Conservation (phyloP, 164 flowering plant species). For the Magnolia changhungtana region DNA sequence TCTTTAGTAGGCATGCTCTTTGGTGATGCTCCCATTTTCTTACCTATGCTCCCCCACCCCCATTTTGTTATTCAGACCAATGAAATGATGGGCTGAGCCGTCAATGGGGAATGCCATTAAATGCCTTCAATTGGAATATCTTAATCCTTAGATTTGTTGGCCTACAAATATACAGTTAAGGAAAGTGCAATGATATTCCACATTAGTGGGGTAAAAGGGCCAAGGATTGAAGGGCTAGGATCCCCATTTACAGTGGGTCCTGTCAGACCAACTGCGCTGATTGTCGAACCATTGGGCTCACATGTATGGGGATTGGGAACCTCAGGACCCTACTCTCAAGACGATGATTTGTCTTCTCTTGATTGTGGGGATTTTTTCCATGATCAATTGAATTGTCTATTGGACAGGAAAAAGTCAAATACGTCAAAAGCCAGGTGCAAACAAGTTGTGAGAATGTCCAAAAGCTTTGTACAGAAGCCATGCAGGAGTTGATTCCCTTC, state of each 20-base stretch:
- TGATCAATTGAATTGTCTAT: neutral
- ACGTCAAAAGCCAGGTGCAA: slow-evolving; percentile 69
- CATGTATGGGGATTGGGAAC: neutral
- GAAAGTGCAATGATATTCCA: no score
- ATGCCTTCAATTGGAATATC: neutral
- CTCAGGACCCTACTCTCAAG: no score
- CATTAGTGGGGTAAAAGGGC: no score
- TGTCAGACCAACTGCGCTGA: neutral
- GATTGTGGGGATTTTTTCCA: neutral
- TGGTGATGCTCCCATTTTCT: neutral
- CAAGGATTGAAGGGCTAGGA: neutral
- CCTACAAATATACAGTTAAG: no score
- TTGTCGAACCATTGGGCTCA: neutral
- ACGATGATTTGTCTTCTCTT: neutral
- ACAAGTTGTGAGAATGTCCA: slow-evolving; percentile 65
- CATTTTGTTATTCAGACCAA: neutral
- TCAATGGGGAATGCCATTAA: neutral
- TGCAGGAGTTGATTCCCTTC: slow-evolving; percentile 57
- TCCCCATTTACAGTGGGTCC: neutral
- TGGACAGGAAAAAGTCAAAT: slow-evolving; percentile 66
- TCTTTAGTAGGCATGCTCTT: neutral
- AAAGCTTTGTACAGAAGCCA: slow-evolving; percentile 59
- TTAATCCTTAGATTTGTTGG: no score
- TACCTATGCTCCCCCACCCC: neutral
- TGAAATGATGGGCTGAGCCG: neutral